These are phyloP conservation scores for Phytopythium cucurbitacearum DNA, from an alignment of 352 stramenopile genomes.

Conservation along the genomic window DNA sequence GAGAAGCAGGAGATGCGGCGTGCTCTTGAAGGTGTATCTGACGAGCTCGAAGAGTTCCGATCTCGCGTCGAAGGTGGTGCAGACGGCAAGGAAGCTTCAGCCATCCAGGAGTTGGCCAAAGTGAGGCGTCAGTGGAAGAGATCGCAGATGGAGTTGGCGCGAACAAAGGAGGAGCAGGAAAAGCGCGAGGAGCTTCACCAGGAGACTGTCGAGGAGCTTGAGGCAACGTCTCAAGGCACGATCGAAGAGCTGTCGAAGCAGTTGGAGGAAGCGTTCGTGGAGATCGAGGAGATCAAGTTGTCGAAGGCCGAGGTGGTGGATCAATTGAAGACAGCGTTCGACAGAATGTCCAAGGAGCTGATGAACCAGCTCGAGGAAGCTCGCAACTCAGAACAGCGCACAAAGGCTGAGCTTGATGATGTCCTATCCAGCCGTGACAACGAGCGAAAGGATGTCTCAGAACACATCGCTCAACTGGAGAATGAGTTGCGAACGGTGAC, in stretches of 20 bases:
- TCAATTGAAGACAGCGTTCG: slow-evolving; percentile 22
- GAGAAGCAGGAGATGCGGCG: slow-evolving; percentile 11
- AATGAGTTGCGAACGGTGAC: slow-evolving; percentile 1
- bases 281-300: slow-evolving; percentile 24
- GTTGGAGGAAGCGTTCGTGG: slow-evolving; percentile 22
- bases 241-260: slow-evolving; percentile 20
- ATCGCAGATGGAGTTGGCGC: slow-evolving; percentile 11
- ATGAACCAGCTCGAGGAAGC: slow-evolving; percentile 6
- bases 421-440: neutral
- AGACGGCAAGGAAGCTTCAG: neutral
- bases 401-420: slow-evolving; percentile 8
- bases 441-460: neutral
- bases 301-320: slow-evolving; percentile 21
- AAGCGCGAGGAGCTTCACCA: slow-evolving; percentile 13
- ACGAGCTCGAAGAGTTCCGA: neutral
- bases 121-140: slow-evolving; percentile 7
- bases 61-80: neutral
- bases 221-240: slow-evolving; percentile 8
- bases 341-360: slow-evolving; percentile 10
- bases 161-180: slow-evolving; percentile 9
- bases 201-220: slow-evolving; percentile 7
- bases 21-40: neutral
- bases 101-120: slow-evolving; percentile 5
- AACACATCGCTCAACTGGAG: too few relatives aligned
- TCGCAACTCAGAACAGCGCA: neutral